These are phyloP conservation scores for Narthecium ossifragum DNA, from an alignment of 106 monocot genomes.

Conservation along the genomic window DNA sequence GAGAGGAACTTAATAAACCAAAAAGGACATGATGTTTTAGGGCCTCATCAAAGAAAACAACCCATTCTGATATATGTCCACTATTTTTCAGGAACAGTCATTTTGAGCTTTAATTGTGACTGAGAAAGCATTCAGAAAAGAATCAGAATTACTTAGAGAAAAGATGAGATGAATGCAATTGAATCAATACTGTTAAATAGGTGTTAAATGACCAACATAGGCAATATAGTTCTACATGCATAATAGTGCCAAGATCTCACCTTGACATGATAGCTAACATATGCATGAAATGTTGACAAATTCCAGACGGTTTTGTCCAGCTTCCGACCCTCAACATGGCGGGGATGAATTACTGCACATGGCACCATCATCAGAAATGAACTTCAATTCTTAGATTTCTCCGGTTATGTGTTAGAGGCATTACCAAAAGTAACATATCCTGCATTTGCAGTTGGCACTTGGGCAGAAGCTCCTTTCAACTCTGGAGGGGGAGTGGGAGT, in stretches of 20 bases:
- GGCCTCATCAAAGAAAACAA: too few relatives aligned
- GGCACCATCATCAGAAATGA: neutral
- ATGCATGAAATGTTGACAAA: conserved; percentile 95
- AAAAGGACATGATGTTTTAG: too few relatives aligned
- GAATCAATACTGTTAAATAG: neutral
- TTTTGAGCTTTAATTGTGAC: too few relatives aligned
- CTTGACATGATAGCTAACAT: conserved; percentile 98
- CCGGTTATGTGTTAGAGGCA: neutral
- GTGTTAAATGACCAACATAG: neutral
- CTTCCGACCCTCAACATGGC: conserved; percentile 74
- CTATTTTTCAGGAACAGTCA: too few relatives aligned
- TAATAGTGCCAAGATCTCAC: too few relatives aligned
- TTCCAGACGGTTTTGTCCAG: conserved; percentile 88
- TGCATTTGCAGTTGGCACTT: conserved; percentile 75
- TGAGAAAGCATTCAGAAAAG: too few relatives aligned
- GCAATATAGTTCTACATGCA: too few relatives aligned
- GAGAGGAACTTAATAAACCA: too few relatives aligned
- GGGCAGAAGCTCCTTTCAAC: conserved; percentile 58
- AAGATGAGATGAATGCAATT: too few relatives aligned
- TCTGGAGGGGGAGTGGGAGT: conserved; percentile 69
- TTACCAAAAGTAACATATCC: conserved; percentile 98
- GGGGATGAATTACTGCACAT: conserved; percentile 66
- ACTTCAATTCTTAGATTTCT: conserved; percentile 3
- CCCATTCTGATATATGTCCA: too few relatives aligned
- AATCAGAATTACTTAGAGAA: too few relatives aligned